Conservation (phyloP, 176 grass and related monocot genomes). For the Oryza nivara region DNA sequence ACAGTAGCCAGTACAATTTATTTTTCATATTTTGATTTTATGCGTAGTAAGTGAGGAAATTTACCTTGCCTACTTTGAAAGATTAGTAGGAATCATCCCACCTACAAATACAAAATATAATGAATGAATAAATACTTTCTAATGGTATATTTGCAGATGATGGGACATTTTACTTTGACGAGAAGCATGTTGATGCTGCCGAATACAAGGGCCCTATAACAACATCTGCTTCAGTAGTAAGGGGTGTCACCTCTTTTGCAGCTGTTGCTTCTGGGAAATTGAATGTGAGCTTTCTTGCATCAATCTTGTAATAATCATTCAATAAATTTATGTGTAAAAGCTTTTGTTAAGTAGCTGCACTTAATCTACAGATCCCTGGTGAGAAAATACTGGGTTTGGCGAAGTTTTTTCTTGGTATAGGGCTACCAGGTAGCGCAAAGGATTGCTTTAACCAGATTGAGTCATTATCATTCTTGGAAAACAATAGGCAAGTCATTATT, state of each 20-base stretch:
- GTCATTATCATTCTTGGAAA: conserved; percentile 75
- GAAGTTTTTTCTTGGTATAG: conserved; percentile 91
- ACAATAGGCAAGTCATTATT: conserved; percentile 66
- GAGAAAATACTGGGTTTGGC: conserved; percentile 86
- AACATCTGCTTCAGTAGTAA: conserved; percentile 89
- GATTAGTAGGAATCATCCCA: not conserved
- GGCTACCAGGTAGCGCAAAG: conserved; percentile 77
- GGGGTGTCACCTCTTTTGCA: conserved; percentile 71
- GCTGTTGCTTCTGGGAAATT: conserved; percentile 74
- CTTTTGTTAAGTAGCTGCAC: conserved; percentile 23
- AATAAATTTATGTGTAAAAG: conserved; percentile 22
- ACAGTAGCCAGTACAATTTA: not conserved
- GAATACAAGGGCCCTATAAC: conserved; percentile 87
- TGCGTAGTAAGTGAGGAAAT: conserved; percentile 8
- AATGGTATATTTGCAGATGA: conserved; percentile 59
- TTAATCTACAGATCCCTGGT: conserved; percentile 70
- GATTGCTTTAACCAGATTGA: conserved; percentile 93
- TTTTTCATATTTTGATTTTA: not conserved
- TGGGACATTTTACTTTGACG: conserved; percentile 90
- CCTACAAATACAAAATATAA: not conserved
- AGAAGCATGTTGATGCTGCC: conserved; percentile 79
- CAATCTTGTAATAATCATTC: not conserved
- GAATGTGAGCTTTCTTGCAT: conserved; percentile 56
- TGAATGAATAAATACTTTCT: conserved; percentile 17
- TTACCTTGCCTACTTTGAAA: conserved; percentile 11